Conservation (phyloP, 2,329 filamentous ascomycete species). For the Chrysoporthe cubensis region DNA sequence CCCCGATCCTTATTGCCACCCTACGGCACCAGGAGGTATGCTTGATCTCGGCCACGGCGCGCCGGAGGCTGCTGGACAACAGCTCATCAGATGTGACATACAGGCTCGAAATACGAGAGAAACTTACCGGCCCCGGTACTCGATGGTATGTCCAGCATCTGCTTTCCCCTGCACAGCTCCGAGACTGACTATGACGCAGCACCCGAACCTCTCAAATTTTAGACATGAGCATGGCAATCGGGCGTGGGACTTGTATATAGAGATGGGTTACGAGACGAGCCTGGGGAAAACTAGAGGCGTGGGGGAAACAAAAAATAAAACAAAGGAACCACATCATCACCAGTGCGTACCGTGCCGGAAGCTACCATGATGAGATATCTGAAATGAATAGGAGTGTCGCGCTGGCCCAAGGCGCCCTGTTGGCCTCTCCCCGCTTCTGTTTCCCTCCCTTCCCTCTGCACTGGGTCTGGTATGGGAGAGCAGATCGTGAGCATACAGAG, state of each 20-base stretch:
- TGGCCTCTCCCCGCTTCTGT: background rate
- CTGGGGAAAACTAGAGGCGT: background rate
- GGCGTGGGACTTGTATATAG: conserved; percentile 40
- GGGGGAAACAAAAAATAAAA: background rate
- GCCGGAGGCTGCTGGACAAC: conserved; percentile 5
- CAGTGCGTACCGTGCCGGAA: background rate
- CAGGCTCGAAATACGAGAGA: conserved; percentile 94
- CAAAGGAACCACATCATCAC: background rate
- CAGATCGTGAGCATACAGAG: background rate
- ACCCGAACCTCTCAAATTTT: conserved; percentile 56
- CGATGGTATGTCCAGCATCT: conserved; percentile 67
- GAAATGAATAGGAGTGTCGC: background rate
- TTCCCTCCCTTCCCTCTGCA: background rate
- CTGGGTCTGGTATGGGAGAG: background rate
- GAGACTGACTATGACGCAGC: conserved; percentile 41
- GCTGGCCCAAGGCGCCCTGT: background rate
- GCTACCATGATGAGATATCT: background rate
- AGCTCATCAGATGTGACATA: conserved; percentile 11
- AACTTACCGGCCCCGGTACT: conserved; percentile 82
- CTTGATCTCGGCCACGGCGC: background rate
- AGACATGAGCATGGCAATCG: conserved; percentile 29
- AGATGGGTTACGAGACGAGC: conserved; percentile 18
- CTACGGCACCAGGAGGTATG: conserved; percentile 91
- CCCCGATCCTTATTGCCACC: conserved; percentile 87
- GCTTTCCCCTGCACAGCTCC: background rate